These are phyloP conservation scores for Aspergillus latus DNA, from an alignment of 2,329 filamentous ascomycete genomes.

Conservation along the genomic window DNA sequence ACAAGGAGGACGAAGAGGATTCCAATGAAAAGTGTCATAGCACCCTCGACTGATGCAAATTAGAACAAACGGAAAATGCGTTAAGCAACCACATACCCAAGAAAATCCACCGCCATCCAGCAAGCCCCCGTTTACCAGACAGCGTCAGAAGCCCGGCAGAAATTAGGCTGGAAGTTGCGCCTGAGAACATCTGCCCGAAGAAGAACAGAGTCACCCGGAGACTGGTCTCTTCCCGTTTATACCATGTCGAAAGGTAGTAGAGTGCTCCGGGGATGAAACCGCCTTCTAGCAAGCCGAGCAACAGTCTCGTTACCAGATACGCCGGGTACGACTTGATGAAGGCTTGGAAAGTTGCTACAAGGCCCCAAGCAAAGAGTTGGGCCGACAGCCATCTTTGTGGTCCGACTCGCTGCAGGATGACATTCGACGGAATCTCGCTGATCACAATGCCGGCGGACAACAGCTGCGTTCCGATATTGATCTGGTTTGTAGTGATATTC, in stretches of 20 bases:
- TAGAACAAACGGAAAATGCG: neutral
- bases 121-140: constrained; percentile 47
- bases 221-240: constrained; percentile 53
- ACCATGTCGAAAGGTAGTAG: constrained; percentile 55
- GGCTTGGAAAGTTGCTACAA: constrained; percentile 56
- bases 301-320: constrained; percentile 52
- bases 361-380: constrained; percentile 56
- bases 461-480: constrained; percentile 57
- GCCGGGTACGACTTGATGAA: constrained; percentile 51
- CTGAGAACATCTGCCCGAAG: constrained; percentile 56
- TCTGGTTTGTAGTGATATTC: constrained; percentile 51
- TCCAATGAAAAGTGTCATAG: constrained; percentile 50
- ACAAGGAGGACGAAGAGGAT: constrained; percentile 44
- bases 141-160: constrained; percentile 49
- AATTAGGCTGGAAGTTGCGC: constrained; percentile 42
- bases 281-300: constrained; percentile 56
- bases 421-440: constrained; percentile 51
- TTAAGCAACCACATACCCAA: constrained; percentile 24
- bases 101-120: constrained; percentile 62
- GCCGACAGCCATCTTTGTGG: constrained; percentile 55
- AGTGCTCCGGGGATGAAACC: constrained; percentile 57
- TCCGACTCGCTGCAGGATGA: constrained; percentile 55
- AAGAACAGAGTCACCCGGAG: constrained; percentile 57
- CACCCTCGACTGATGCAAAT: constrained; percentile 47
- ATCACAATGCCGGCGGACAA: constrained; percentile 54